phyloP scores from a whole-genome alignment of 345 rosid genomes.

The Zanthoxylum bungeanum region DNA sequence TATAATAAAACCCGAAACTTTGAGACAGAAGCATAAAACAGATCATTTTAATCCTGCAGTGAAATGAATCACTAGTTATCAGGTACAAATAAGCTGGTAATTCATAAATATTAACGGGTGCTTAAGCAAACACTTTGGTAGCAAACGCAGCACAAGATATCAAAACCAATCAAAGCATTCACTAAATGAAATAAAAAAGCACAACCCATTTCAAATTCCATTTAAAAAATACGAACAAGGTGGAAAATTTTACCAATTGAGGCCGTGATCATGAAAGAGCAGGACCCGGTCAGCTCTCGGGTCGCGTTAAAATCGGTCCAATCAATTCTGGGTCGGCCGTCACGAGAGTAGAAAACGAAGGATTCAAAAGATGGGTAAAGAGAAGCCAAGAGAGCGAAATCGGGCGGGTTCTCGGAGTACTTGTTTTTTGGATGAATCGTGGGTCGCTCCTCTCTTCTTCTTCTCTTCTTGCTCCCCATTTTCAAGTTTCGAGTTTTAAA shows the following conservation, averaged over 20 bases:
- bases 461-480: slow-evolving; percentile 52
- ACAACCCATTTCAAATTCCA: neutral
- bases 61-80: neutral
- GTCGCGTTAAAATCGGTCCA: slow-evolving; percentile 92
- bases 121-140: neutral
- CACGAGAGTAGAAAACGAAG: slow-evolving; percentile 59
- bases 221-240: neutral
- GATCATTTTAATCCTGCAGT: neutral
- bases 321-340: slow-evolving; percentile 65
- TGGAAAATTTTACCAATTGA: slow-evolving; percentile 46
- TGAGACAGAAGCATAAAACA: neutral
- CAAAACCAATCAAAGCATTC: neutral
- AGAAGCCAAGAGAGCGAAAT: slow-evolving; percentile 68
- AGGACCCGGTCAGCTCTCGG: slow-evolving; percentile 82
- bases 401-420: slow-evolving; percentile 75
- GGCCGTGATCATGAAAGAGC: slow-evolving; percentile 68
- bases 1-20: neutral
- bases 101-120: neutral
- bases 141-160: neutral
- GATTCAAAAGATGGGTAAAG: slow-evolving; percentile 70
- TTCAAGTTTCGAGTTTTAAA: neutral
- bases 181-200: neutral
- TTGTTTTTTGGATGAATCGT: slow-evolving; percentile 61
- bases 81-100: neutral
- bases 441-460: slow-evolving; percentile 46